These are phyloP conservation scores for Penicillium crystallinum DNA, from an alignment of 495 filamentous ascomycete genomes.

Conservation along the genomic window DNA sequence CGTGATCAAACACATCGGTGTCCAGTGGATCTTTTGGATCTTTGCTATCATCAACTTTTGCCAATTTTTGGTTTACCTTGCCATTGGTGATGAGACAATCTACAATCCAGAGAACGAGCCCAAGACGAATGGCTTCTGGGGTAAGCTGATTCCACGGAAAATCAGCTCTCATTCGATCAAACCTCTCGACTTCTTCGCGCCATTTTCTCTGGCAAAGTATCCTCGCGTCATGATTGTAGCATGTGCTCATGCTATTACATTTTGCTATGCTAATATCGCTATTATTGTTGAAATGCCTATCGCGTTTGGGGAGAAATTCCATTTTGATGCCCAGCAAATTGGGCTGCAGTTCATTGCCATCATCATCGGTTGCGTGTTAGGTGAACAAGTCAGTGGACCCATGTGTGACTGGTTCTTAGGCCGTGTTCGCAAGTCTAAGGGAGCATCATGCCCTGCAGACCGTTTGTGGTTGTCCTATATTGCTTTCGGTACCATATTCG, in stretches of 20 bases:
- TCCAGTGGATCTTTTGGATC: constrained; percentile 35
- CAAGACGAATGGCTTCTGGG: constrained; percentile 1
- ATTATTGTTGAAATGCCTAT: constrained; percentile 32
- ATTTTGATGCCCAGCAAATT: constrained; percentile 31
- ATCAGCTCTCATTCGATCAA: constrained; percentile 14
- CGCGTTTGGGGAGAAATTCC: constrained; percentile 26
- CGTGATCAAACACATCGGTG: constrained; percentile 25
- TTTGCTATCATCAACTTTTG: constrained; percentile 31
- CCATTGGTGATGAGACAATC: constrained; percentile 27
- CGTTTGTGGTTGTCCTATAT: constrained; percentile 34
- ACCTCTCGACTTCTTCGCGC: constrained; percentile 17
- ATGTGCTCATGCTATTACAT: constrained; percentile 25
- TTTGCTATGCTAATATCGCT: constrained; percentile 29
- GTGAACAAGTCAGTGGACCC: constrained; percentile 32
- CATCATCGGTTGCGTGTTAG: constrained; percentile 9
- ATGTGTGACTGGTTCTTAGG: constrained; percentile 27
- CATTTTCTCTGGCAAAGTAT: constrained; percentile 14
- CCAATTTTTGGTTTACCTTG: constrained; percentile 22
- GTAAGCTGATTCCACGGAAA: constrained; percentile 17
- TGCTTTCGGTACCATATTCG: constrained; percentile 20
- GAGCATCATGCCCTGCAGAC: constrained; percentile 19
- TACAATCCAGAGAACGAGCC: constrained; percentile 11
- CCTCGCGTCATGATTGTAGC: constrained; percentile 20
- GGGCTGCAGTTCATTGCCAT: constrained; percentile 26
- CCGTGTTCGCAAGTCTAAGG: constrained; percentile 4